Percentiles rank a stretch among this genome's conserved stretches.
Evolutionary conservation across 257 asterid genomes (phyloP).

Genomic region (Petrea volubilis): DNA sequence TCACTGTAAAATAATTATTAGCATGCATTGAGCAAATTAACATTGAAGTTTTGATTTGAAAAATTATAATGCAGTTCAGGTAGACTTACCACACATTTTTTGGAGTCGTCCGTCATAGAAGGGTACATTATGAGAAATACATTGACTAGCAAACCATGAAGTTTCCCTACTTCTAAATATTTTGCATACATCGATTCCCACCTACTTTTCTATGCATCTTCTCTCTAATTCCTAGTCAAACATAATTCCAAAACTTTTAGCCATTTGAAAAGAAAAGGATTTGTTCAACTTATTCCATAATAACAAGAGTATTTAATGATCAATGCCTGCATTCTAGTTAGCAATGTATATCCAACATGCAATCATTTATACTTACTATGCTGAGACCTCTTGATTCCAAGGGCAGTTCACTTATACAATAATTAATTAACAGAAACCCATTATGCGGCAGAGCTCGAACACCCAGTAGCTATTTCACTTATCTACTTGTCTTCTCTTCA

Average conservation of each 20-base stretch:
- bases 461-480: too few relatives aligned
- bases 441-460: too few relatives aligned
- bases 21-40: neutral
- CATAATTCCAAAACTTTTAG: too few relatives aligned
- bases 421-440: too few relatives aligned
- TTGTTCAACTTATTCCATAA: neutral
- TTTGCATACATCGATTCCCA: neutral
- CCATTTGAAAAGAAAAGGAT: neutral
- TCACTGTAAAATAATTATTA: neutral
- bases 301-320: neutral
- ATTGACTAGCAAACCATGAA: neutral
- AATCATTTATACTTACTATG: neutral
- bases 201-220: neutral
- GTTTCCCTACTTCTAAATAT: neutral
- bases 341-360: neutral
- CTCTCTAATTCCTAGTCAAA: too few relatives aligned
- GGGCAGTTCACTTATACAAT: too few relatives aligned
- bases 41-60: neutral
- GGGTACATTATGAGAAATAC: neutral
- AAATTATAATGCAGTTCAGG: neutral
- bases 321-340: neutral
- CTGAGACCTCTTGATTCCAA: too few relatives aligned
- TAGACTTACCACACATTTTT: neutral
- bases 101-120: neutral
- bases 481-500: too few relatives aligned